phyloP scores from a whole-genome alignment of 495 filamentous ascomycete genomes.

The Aspergillus campestris region DNA sequence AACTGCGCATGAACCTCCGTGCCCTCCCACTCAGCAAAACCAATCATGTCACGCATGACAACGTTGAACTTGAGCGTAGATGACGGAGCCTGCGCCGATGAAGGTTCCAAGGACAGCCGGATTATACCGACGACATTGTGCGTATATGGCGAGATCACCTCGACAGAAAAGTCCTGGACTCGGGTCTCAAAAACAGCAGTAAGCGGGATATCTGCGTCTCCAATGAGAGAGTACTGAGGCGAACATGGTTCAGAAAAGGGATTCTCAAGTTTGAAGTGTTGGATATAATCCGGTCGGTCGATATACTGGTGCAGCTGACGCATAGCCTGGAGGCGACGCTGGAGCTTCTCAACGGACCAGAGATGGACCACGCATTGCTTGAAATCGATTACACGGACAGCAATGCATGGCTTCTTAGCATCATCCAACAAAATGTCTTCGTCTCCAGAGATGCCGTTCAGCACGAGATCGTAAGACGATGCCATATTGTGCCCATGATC shows the following conservation, averaged over 20 bases:
- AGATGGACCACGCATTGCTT: conserved; percentile 78
- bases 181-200: conserved; percentile 91
- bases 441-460: conserved; percentile 86
- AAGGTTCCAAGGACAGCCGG: conserved; percentile 85
- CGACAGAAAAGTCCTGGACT: conserved; percentile 88
- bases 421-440: conserved; percentile 78
- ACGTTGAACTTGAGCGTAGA: conserved; percentile 97
- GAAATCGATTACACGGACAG: conserved; percentile 86
- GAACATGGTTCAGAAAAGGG: conserved; percentile 86
- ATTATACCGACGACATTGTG: conserved; percentile 82
- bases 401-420: conserved; percentile 82
- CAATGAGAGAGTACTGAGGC: conserved; percentile 85
- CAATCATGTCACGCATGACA: conserved; percentile 94
- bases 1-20: conserved; percentile 94
- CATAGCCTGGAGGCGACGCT: conserved; percentile 81
- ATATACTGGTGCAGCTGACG: conserved; percentile 94
- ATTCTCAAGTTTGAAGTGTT: conserved; percentile 50
- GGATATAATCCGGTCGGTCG: conserved; percentile 86
- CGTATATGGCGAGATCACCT: conserved; percentile 88
- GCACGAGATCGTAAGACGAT: conserved; percentile 91
- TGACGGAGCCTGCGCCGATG: conserved; percentile 83
- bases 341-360: conserved; percentile 91
- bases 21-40: conserved; percentile 93
- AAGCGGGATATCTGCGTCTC: conserved; percentile 89
- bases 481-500: conserved; percentile 80